A percentile compares a stretch with the other conserved stretches of the same genome.
These are phyloP conservation scores for Aspergillus udagawae DNA, from an alignment of 2,329 filamentous ascomycete species.

Conservation along the genomic window DNA sequence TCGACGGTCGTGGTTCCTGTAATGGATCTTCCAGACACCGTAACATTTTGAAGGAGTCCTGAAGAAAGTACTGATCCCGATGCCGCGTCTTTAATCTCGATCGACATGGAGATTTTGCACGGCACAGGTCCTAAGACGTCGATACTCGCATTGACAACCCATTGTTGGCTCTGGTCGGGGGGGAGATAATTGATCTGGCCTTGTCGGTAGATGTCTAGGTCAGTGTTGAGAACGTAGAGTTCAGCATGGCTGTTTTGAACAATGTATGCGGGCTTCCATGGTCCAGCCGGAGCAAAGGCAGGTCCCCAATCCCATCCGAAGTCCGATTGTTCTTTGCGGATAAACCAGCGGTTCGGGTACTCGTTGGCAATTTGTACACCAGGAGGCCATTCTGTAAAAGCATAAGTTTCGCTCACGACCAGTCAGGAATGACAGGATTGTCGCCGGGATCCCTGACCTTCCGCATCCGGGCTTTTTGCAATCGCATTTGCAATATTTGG, in stretches of 20 bases:
- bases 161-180: constrained; percentile 54
- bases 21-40: constrained; percentile 41
- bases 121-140: constrained; percentile 53
- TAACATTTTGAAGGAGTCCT: constrained; percentile 40
- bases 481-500: constrained; percentile 52
- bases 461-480: constrained; percentile 46
- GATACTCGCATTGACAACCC: constrained; percentile 59
- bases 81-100: constrained; percentile 43
- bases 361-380: constrained; percentile 49
- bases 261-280: constrained; percentile 58
- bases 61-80: constrained; percentile 39
- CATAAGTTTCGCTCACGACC: neutral
- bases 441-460: constrained; percentile 29
- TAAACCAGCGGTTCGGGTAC: constrained; percentile 52
- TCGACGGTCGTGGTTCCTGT: constrained; percentile 47
- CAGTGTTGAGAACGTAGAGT: constrained; percentile 49
- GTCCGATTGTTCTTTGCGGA: constrained; percentile 59
- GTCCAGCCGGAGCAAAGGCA: constrained; percentile 59
- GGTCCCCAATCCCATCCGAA: constrained; percentile 65
- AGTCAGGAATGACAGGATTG: too few relatives aligned
- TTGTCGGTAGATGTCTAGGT: constrained; percentile 57
- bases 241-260: constrained; percentile 47
- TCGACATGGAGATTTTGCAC: constrained; percentile 40
- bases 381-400: constrained; percentile 44
- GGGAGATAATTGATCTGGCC: constrained; percentile 57